These are phyloP conservation scores for Withania somnifera DNA, from an alignment of 305 asterid species.

Conservation along the genomic window DNA sequence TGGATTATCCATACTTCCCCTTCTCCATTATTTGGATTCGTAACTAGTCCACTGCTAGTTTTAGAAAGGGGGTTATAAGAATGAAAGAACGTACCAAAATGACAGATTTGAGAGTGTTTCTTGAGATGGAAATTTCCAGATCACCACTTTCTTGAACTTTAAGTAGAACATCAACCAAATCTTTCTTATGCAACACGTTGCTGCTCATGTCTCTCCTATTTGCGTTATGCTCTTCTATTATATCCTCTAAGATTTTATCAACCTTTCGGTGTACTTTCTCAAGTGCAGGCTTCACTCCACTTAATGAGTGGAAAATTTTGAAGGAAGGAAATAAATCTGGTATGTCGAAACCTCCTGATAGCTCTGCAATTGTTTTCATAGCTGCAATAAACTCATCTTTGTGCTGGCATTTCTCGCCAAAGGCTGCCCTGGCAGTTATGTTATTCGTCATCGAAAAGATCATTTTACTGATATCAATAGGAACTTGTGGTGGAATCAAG, in stretches of 20 bases:
- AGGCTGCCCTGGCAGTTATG: conserved; percentile 10
- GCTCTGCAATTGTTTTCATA: neutral
- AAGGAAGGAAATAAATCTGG: conserved; percentile 11
- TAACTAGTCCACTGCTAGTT: neutral
- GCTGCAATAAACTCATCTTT: neutral
- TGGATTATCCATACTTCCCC: neutral
- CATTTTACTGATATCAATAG: conserved; percentile 1
- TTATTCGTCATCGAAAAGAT: conserved; percentile 8
- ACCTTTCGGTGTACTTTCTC: neutral
- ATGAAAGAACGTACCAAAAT: neutral
- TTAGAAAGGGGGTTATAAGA: neutral
- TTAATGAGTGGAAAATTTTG: neutral
- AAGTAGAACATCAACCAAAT: conserved; percentile 11
- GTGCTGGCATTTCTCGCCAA: conserved; percentile 1
- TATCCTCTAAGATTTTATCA: neutral
- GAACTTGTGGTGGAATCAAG: neutral
- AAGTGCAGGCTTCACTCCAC: neutral
- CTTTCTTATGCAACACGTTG: neutral
- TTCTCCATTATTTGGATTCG: too few relatives aligned
- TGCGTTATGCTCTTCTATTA: conserved; percentile 1
- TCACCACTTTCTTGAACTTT: conserved; percentile 8
- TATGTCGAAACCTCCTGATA: neutral
- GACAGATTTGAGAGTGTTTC: conserved; percentile 9
- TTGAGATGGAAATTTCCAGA: neutral
- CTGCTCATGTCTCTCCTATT: neutral